Base-by-base conservation (phyloP, 345 rosid species). In the Eutrema japonicum region DNA sequence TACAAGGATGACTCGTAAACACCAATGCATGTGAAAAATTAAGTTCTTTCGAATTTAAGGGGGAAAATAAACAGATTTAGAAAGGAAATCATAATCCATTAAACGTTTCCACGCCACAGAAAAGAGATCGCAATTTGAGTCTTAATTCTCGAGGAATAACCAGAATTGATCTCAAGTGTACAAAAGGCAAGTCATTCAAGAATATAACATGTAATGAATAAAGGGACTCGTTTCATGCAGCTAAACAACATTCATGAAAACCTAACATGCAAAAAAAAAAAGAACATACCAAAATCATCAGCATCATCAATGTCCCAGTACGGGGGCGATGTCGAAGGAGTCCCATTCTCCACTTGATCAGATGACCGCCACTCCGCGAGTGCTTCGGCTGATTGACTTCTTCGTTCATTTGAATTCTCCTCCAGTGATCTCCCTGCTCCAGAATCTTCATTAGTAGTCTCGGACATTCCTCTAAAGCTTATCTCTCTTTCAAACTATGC, bases 361-460 rank as follows among this genome's bases (percentile, higher is more conserved):
- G 93, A 94, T 5, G 97, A 94, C 46, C 96, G 90, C 96, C 97
- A 94, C 79, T 91, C 96, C 2, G 85, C 92, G 70, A 89, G 74
- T 37, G 90, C 90, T 83, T 94, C 98, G 71, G 87, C 93, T 48
- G 86, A 80, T 68, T 88, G 87, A 71, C 86, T 88, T 46, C 72
- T 82, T 80, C 77, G 85, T 67, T 83, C 81, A 54, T 83, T 87
- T 10, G 82, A 85, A 79, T 77, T 78, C 58, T 89, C 93, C 76
- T 88, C 96, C 51, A 57, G 66, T 76, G 93, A 82, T 85, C 84
- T 76, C 79, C 84, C 96, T 71, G 71, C 91, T 70, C 93, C 89
- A 74, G 88, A 70, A 48, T 88, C 98, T 79, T 85, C 95, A 37
- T 78, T 81, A 36, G 40, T 84, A 80, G 68, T 72, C 78, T 84